Conservation (phyloP, 108 stramenopile genomes). For the Mayamaea pseudoterrestris region DNA sequence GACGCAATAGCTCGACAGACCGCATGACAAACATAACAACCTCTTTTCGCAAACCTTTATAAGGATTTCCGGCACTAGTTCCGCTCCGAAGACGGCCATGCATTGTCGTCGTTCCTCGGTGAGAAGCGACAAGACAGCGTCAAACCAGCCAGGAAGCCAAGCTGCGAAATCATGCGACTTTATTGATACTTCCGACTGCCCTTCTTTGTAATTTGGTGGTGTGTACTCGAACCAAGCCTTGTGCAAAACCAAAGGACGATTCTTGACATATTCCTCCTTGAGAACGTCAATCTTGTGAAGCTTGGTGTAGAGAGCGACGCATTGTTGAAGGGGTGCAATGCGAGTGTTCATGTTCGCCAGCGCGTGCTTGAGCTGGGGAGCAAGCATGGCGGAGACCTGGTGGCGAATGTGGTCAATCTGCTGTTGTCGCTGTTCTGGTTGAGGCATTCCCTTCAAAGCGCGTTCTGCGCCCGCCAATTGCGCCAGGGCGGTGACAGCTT, state of each 20-base stretch:
- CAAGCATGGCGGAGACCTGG: constrained; percentile 52
- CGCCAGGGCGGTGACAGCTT: constrained; percentile 47
- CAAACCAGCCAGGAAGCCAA: constrained; percentile 70
- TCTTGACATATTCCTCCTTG: constrained; percentile 69
- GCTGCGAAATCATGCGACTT: constrained; percentile 26
- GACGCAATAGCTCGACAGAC: background rate
- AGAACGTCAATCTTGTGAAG: constrained; percentile 60
- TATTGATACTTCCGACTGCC: too few species aligned
- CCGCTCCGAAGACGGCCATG: constrained; percentile 55
- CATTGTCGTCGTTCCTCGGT: constrained; percentile 60
- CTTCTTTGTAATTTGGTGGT: constrained; percentile 7
- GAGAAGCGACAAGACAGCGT: constrained; percentile 42
- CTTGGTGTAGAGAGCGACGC: constrained; percentile 51
- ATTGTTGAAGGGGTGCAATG: constrained; percentile 64
- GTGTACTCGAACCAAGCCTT: constrained; percentile 57
- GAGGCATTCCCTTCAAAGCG: constrained; percentile 61
- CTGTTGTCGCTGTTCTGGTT: constrained; percentile 39
- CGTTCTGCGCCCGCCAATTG: constrained; percentile 50
- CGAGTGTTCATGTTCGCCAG: constrained; percentile 56
- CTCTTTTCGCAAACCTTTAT: constrained; percentile 24
- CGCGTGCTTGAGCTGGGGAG: constrained; percentile 66
- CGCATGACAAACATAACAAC: too few species aligned
- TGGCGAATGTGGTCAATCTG: constrained; percentile 36
- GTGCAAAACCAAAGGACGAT: constrained; percentile 46
- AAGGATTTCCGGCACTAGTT: constrained; percentile 43